These are phyloP conservation scores for Leersia perrieri DNA, from an alignment of 176 grass and related monocot genomes.

Conservation along the genomic window DNA sequence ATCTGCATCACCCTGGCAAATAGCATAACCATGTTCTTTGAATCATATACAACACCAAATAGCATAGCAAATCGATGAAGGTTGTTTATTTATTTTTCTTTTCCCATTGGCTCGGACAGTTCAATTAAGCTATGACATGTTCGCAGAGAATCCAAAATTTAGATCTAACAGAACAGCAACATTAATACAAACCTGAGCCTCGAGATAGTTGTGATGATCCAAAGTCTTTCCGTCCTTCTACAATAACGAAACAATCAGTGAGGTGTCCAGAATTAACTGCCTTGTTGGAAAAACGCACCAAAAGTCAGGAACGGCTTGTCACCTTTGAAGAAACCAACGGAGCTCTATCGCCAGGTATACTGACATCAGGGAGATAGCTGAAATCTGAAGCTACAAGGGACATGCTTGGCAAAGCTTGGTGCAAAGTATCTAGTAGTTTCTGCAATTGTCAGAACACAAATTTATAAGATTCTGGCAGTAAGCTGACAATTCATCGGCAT, in stretches of 20 bases:
- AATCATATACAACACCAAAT: neutral
- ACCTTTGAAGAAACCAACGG: conserved; percentile 93
- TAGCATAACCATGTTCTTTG: conserved; percentile 20
- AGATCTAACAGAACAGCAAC: conserved; percentile 2
- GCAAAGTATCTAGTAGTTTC: conserved; percentile 86
- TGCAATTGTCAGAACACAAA: conserved; percentile 23
- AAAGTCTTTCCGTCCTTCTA: conserved; percentile 79
- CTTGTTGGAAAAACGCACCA: conserved; percentile 3
- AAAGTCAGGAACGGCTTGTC: neutral
- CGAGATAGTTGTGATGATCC: conserved; percentile 75
- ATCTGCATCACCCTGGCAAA: conserved; percentile 80
- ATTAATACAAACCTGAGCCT: conserved; percentile 69
- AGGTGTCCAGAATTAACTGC: conserved; percentile 16
- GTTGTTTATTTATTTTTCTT: neutral
- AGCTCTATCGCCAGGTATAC: conserved; percentile 85
- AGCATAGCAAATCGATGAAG: neutral
- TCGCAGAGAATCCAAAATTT: neutral
- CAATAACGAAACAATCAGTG: conserved; percentile 43
- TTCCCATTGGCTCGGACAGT: neutral
- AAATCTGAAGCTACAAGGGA: conserved; percentile 93
- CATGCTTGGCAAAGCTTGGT: conserved; percentile 89
- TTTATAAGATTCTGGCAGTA: neutral
- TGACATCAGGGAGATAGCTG: conserved; percentile 97
- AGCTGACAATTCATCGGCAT: conserved; percentile 27
- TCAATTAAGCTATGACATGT: neutral